Percentiles rank a stretch among this genome's conserved stretches.
phyloP scores from a whole-genome alignment of 2,329 filamentous ascomycete species.

The Fusarium lyarnte region DNA sequence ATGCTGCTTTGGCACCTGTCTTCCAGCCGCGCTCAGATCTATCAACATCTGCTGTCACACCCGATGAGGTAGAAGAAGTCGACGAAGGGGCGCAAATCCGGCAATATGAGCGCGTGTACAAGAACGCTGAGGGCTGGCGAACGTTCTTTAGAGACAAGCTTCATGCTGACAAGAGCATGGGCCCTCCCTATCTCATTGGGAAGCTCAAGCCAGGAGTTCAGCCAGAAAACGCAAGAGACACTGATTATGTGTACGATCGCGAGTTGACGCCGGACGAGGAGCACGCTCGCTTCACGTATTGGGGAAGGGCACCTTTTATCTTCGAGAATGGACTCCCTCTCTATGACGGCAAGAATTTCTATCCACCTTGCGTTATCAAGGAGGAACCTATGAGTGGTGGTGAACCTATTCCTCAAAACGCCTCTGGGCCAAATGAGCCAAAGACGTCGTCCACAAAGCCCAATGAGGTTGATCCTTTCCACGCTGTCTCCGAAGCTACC shows the following conservation, averaged over 20 bases:
- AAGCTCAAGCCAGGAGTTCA: constrained; percentile 57
- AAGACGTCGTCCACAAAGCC: neutral
- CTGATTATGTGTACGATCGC: constrained; percentile 65
- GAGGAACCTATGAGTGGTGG: constrained; percentile 26
- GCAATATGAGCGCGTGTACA: constrained; percentile 12
- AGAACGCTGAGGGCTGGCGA: constrained; percentile 32
- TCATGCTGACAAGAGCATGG: constrained; percentile 18
- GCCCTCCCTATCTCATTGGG: constrained; percentile 65
- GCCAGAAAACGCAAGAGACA: constrained; percentile 52
- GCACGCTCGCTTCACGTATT: constrained; percentile 68
- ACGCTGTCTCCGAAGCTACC: constrained; percentile 16
- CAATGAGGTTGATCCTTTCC: constrained; percentile 31
- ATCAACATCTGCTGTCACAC: constrained; percentile 24
- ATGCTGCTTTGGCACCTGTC: constrained; percentile 59
- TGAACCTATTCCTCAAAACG: neutral
- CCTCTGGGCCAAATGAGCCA: neutral
- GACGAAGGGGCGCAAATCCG: constrained; percentile 7
- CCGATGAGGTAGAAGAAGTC: constrained; percentile 18
- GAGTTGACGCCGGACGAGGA: constrained; percentile 68
- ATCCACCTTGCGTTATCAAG: constrained; percentile 64
- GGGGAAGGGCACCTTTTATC: constrained; percentile 64
- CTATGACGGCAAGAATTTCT: constrained; percentile 73
- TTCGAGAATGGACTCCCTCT: constrained; percentile 65
- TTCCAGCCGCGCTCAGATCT: constrained; percentile 55
- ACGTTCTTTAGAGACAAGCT: constrained; percentile 36